Conservation (phyloP, 768 basidiomycete species). For the Neoboletus magnificus region DNA sequence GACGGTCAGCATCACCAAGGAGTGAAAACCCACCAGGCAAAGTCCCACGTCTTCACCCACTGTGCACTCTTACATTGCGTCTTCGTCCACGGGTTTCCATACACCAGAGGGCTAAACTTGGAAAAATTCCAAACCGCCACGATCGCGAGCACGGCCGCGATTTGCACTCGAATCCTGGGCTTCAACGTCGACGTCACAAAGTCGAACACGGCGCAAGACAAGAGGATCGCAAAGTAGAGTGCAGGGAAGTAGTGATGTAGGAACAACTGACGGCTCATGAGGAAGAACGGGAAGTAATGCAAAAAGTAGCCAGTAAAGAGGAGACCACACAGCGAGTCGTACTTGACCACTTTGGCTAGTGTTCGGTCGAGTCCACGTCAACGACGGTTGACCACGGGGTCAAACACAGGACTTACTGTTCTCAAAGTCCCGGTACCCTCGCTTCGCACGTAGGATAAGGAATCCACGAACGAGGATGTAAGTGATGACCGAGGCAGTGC, state of each 20-base stretch:
- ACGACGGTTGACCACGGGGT: neutral
- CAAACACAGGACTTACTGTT: conserved; percentile 57
- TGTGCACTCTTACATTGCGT: conserved; percentile 67
- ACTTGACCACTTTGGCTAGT: conserved; percentile 84
- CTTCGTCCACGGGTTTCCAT: conserved; percentile 88
- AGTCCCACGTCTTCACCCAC: conserved; percentile 96
- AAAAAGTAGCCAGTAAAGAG: conserved; percentile 88
- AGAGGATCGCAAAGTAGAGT: conserved; percentile 87
- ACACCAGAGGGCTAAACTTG: conserved; percentile 77
- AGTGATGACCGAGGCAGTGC: conserved; percentile 62
- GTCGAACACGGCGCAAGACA: conserved; percentile 78
- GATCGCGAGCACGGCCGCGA: conserved; percentile 70
- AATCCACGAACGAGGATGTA: conserved; percentile 73
- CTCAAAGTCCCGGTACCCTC: conserved; percentile 90
- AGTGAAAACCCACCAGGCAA: conserved; percentile 62
- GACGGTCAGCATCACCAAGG: neutral
- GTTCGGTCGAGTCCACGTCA: neutral
- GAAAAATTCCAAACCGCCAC: conserved; percentile 76
- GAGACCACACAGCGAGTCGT: conserved; percentile 88
- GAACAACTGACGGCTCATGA: conserved; percentile 97
- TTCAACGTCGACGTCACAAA: conserved; percentile 74
- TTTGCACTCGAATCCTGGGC: conserved; percentile 74
- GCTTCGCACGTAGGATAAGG: conserved; percentile 83
- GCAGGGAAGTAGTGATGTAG: conserved; percentile 98
- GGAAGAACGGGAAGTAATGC: conserved; percentile 96